phyloP scores from a whole-genome alignment of 352 stramenopile genomes.

The Pythium dissotocum region DNA sequence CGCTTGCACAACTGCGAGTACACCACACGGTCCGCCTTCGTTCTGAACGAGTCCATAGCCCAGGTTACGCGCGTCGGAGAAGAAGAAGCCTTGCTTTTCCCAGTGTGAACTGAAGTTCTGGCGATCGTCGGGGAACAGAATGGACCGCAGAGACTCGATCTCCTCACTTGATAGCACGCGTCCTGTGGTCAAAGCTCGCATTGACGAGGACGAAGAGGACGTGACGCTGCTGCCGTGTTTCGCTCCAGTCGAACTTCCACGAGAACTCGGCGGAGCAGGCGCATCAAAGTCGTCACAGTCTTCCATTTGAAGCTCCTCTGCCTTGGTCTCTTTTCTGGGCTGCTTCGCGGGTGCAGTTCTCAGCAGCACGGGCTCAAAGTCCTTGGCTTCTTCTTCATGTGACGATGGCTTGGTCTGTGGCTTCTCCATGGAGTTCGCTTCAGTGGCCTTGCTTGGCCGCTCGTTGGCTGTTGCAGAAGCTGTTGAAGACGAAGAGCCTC shows the following conservation, averaged over 20 bases:
- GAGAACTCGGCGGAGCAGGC: not conserved
- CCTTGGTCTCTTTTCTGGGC: not conserved
- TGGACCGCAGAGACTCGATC: conserved; percentile 44
- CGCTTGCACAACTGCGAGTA: conserved; percentile 93
- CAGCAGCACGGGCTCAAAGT: conserved; percentile 1
- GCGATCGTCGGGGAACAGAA: conserved; percentile 58
- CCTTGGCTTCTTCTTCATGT: not conserved
- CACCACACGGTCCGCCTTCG: conserved; percentile 94
- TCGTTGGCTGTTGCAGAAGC: not conserved
- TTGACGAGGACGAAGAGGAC: not conserved
- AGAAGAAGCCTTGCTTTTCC: conserved; percentile 80
- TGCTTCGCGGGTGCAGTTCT: not conserved
- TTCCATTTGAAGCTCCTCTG: conserved; percentile 44
- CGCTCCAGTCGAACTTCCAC: not conserved
- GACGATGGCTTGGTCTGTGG: not conserved
- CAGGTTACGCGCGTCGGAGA: conserved; percentile 46
- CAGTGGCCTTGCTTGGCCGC: not conserved
- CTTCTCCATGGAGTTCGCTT: not conserved
- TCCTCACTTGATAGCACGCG: conserved; percentile 41
- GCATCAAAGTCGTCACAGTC: conserved; percentile 52
- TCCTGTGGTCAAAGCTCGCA: not conserved
- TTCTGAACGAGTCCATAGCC: conserved; percentile 92
- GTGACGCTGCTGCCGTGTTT: not conserved
- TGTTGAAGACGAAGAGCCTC: not conserved
- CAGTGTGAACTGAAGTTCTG: conserved; percentile 70